Base-by-base conservation (phyloP, 139 green algal genomes). In the Picochlorum sp. region DNA sequence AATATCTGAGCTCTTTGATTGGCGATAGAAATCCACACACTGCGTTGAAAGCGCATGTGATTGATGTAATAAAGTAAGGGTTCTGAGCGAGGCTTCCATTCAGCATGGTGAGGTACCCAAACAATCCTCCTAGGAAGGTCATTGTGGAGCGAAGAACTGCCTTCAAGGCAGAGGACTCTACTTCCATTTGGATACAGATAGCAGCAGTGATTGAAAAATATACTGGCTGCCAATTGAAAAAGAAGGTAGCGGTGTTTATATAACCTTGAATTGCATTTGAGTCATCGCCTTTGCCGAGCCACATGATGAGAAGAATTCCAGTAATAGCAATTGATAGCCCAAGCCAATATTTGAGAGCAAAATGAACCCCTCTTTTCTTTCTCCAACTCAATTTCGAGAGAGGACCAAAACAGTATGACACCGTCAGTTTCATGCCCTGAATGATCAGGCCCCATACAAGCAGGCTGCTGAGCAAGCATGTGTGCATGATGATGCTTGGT, bases 111-210 rank as follows among this genome's bases (percentile, higher is more conserved):
- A 45, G 4, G 57, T 67, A 72, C 15, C 66, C 66, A 13, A 67
- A 56, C 11, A 57, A 16, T 6, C 57, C 57, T 23, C 57, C 57
- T 4, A 72, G 15, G 6, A 47, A 26, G 3, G 66, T 67, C 66
- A 67, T 67, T 15, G 54, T 58, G 0, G 37, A 20, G 21, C 66
- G 66, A 24, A 72, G 52, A 21, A 72, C 38, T 30, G 26, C 66
- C 2, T 56, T 56, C 3, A 72, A 47, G 10, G 57, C 21, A 0
- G 66, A 56, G 6, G 56, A 18, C 66, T 72, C 66, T 3, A 72
- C 66, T 16, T 72, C 34, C 21, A 63, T 54, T 21, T 72, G 66
- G 16, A 72, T 52, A 52, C 66, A 72, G 38, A 72, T 72, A 21
- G 66, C 66, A 7, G 57, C 44, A 10, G 66, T 72, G 23, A 72